Evolutionary conservation across 176 grass and related monocot genomes (phyloP).

Genomic region (Juncus effusus): DNA sequence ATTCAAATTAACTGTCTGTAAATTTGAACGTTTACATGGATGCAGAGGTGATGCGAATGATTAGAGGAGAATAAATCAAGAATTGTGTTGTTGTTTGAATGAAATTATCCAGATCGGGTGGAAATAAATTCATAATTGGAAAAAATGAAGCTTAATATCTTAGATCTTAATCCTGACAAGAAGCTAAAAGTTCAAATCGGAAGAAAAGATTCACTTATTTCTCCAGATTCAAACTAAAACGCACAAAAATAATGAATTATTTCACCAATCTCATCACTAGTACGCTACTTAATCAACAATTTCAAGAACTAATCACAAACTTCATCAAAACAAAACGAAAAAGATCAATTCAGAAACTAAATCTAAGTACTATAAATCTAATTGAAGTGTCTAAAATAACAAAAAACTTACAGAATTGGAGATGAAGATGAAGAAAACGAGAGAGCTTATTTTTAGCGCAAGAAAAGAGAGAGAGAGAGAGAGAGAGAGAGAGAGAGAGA

Average conservation of each 20-base stretch:
- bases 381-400: background rate
- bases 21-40: background rate
- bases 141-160: background rate
- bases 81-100: background rate
- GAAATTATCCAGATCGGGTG: background rate
- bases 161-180: conserved; percentile 17
- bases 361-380: background rate
- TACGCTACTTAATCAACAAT: background rate
- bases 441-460: too few species aligned
- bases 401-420: conserved; percentile 13
- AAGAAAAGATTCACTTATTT: background rate
- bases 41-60: background rate
- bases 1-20: background rate
- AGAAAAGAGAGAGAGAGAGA: too few species aligned
- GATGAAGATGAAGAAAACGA: background rate
- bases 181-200: background rate
- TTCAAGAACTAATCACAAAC: conserved; percentile 2
- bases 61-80: background rate
- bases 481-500: too few species aligned
- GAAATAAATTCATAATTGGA: background rate
- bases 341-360: background rate
- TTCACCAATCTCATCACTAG: background rate
- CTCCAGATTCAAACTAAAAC: background rate
- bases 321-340: background rate
- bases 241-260: background rate